Evolutionary conservation across 345 rosid genomes (phyloP), one percentile per base, ranked within the genome.

Genomic region (Rubroshorea leprosula): DNA sequence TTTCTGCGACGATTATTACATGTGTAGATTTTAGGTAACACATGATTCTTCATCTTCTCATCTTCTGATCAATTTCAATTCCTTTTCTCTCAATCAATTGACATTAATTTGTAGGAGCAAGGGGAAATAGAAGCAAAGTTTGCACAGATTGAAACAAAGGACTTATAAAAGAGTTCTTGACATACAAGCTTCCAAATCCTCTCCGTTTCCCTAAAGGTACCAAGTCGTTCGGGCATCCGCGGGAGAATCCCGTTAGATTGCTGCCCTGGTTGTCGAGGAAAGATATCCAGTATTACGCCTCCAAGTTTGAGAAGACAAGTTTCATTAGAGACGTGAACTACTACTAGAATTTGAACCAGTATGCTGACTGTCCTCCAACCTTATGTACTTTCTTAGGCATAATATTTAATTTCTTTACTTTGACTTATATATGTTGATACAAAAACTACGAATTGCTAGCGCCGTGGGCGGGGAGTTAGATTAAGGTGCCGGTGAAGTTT

Each of bases 181-280:
- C n/a, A n/a, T n/a, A n/a, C n/a, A n/a, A n/a, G n/a, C n/a, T n/a
- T n/a, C n/a, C n/a, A n/a, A n/a, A n/a, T n/a, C n/a, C n/a, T n/a
- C n/a, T n/a, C n/a, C n/a, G n/a, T n/a, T n/a, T n/a, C n/a, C n/a
- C n/a, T n/a, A n/a, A n/a, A n/a, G n/a, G n/a, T n/a, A n/a, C n/a
- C n/a, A n/a, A n/a, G n/a, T n/a, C n/a, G n/a, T n/a, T n/a, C n/a
- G n/a, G n/a, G n/a, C n/a, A n/a, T n/a, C n/a, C n/a, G n/a, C n/a
- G n/a, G n/a, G 84, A 79, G 58, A 68, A 74, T 46, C 86, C 86
- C 16, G 55, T 79, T 12, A 19, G 51, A 5, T 39, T 73, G 41
- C 87, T 87, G 1, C 52, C 69, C 4, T 83, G 94, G 90, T 74
- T 83, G 48, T 74, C 81, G 1, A 81, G 81, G 57, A 77, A 79